Evolutionary conservation across 1,284 basidiomycete genomes (phyloP).

Genomic region (Cryptococcus sp.): DNA sequence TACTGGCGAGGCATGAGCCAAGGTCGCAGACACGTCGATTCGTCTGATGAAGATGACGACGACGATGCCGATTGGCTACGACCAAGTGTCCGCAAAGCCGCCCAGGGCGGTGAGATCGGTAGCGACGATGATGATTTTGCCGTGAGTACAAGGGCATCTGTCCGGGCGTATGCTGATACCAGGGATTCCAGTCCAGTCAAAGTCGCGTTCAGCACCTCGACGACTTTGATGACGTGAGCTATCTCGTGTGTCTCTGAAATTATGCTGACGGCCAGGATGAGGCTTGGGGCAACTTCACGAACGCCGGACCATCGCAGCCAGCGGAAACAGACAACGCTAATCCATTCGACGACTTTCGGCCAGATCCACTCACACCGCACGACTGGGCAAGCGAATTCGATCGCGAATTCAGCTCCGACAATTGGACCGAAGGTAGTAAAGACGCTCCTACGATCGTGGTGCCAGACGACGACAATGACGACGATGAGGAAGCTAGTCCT

Average conservation of each 20-base stretch:
- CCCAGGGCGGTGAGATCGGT: conserved; percentile 7
- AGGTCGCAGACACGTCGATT: conserved; percentile 28
- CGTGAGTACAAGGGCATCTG: conserved; percentile 25
- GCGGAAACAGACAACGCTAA: conserved; percentile 28
- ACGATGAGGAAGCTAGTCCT: conserved; percentile 10
- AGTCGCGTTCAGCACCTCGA: conserved; percentile 3
- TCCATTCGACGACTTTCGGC: conserved; percentile 33
- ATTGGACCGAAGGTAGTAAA: background rate
- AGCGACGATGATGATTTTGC: conserved; percentile 40
- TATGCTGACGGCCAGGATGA: conserved; percentile 21
- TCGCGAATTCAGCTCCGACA: conserved; percentile 22
- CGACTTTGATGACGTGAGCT: conserved; percentile 30
- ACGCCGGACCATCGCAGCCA: conserved; percentile 11
- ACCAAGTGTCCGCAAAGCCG: conserved; percentile 16
- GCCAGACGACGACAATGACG: conserved; percentile 20
- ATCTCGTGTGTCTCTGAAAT: no score
- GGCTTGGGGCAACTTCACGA: conserved; percentile 44
- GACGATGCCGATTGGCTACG: conserved; percentile 45
- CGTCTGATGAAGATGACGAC: conserved; percentile 38
- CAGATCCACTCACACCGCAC: conserved; percentile 39
- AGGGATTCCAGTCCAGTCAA: conserved; percentile 20
- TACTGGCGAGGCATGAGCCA: conserved; percentile 24
- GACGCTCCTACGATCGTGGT: conserved; percentile 16
- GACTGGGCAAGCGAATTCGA: conserved; percentile 45
- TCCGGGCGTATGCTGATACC: conserved; percentile 6